Evolutionary conservation across 192 early-diverging fungal genomes (phyloP).

Genomic region (Thoreauomyces humboldtii): DNA sequence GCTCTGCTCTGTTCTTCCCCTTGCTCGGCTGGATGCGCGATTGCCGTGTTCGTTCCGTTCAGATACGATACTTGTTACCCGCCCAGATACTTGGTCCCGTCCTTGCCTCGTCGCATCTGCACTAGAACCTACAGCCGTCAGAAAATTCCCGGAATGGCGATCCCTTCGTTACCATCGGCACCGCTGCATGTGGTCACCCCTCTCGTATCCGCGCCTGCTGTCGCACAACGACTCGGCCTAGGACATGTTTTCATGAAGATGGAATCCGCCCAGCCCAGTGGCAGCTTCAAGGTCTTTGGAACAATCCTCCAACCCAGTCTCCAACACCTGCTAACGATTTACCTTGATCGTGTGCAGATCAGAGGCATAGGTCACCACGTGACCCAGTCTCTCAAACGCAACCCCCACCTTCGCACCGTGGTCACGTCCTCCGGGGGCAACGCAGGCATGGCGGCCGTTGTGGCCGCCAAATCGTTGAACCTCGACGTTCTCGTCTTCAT

Average conservation of each 20-base stretch:
- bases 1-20: too few species aligned
- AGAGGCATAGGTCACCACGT: conserved; percentile 26
- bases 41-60: too few species aligned
- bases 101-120: neutral
- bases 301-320: neutral
- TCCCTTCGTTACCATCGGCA: neutral
- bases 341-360: conserved; percentile 5
- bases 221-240: conserved; percentile 14
- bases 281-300: conserved; percentile 29
- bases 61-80: too few species aligned
- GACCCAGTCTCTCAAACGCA: neutral
- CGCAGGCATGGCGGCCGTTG: conserved; percentile 38
- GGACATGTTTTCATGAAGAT: conserved; percentile 21
- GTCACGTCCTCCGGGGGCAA: conserved; percentile 43
- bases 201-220: neutral
- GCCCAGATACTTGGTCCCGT: too few species aligned
- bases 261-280: conserved; percentile 36
- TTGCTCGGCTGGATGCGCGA: too few species aligned
- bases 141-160: neutral
- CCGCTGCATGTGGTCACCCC: conserved; percentile 16
- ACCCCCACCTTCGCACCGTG: conserved; percentile 8
- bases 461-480: conserved; percentile 4
- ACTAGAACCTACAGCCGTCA: too few species aligned
- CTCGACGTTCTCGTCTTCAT: conserved; percentile 24
- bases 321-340: neutral